Evolutionary conservation across 306 rosid genomes (phyloP), one percentile per base, ranked within the genome.

Genomic region (Rosa multiflora): DNA sequence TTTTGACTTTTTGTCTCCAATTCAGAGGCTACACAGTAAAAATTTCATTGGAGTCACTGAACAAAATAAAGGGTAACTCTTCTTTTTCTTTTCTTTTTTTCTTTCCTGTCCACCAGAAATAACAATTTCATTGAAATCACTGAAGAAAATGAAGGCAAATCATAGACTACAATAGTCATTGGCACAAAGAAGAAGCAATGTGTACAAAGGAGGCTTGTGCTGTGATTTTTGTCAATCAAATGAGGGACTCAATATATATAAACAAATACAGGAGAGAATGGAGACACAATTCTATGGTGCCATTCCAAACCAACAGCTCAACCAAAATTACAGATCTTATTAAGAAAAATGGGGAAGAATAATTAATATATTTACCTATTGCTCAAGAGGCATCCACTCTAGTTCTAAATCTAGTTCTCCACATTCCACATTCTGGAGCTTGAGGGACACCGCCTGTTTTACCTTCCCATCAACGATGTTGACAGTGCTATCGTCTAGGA

Each of bases 371-470:
- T 78, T 66, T 85, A 85, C 83, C 91, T 91, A 96, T 86, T 90
- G 94, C 17, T 90, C 94, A 78, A 96, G 98, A 82, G 99, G 86
- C 86, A 93, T 88, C 99, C 99, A 96, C 83, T 93, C 98, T 55
- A 96, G 87, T 86, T 93, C 97, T 81, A 96, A 67, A 21, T 87
- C 88, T 86, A 96, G 7, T 78, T 91, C 98, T 77, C 99, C 99
- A 69, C 78, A 87, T 85, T 96, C 99, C 82, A 96, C 99, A 52
- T 96, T 91, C 86, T 93, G 99, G 77, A 96, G 99, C 88, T 91
- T 90, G 74, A 96, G 86, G 12, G 80, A 10, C 78, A 96, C 81
- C 72, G 74, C 85, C 83, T 96, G 99, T 86, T 84, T 90, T 76
- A 93, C 81, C 81, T 67, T 90, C 32, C 99, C 99, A 53, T 93